Evolutionary conservation across 257 asterid species (phyloP), one percentile per base, ranked within the genome.

Genomic region (Sherardia arvensis): DNA sequence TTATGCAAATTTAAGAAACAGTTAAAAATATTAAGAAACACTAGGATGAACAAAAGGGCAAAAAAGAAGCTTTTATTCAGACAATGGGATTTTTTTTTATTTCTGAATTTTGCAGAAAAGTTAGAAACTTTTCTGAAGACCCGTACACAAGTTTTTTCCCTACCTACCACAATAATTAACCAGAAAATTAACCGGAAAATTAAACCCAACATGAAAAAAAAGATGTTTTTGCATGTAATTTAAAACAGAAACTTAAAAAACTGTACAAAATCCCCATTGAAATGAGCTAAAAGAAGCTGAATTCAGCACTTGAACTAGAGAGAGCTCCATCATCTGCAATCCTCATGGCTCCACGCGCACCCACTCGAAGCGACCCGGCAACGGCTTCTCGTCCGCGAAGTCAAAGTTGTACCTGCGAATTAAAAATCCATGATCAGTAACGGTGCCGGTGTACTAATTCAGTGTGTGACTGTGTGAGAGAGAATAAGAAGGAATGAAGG

Each of bases 351-450:
- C 71, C 11, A 70, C 56, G 30, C 53, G 65, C 62, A 55, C 47
- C 69, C 96, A 88, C 59, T 83, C 83, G 65, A 76, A 88, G 10
- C 84, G 81, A 45, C 94, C 94, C 55, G 81, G 78, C 58, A 78
- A 9, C 23, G 94, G 85, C 78, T 77, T 69, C 59, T 85, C 96
- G 73, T 82, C 76, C 72, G 73, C 73, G 62, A 88, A 62, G 79
- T 88, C 91, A 55, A 58, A 88, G 74, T 88, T 88, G 73, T 85
- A 88, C 84, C 96, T 88, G 71, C 74, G n/a, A n/a, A n/a, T n/a
- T n/a, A n/a, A 49, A 20, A 7, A 49, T 18, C 2, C 26, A 49
- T 1, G n/a, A 18, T 49, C 1, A 49, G 55, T 7, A n/a, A 3
- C 54, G 23, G 17, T 1, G 11, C 26, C 20, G 27, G n/a, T n/a